Evolutionary conservation across 345 rosid genomes (phyloP).

Genomic region (Salix suchowensis): DNA sequence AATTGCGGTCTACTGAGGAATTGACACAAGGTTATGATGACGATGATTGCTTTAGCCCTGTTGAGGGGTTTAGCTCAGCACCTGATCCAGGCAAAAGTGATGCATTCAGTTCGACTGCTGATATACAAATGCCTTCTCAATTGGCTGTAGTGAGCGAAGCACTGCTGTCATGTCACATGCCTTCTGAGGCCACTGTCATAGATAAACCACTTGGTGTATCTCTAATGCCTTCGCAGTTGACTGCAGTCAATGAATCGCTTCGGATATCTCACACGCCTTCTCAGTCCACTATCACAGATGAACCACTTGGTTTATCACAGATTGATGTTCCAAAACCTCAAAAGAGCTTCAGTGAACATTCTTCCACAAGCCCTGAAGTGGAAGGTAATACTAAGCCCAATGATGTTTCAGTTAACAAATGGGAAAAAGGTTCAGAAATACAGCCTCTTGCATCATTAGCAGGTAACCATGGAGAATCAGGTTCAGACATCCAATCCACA

Average conservation of each 20-base stretch:
- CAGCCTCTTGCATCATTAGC: conserved; percentile 39
- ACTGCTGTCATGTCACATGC: conserved; percentile 14
- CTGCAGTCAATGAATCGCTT: background rate
- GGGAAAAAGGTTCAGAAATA: conserved; percentile 46
- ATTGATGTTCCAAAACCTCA: conserved; percentile 27
- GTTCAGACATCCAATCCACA: conserved; percentile 9
- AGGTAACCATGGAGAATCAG: conserved; percentile 2
- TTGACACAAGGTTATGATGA: conserved; percentile 59
- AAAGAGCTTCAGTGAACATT: conserved; percentile 41
- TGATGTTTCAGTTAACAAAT: conserved; percentile 44
- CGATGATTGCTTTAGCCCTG: conserved; percentile 77
- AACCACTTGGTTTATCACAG: background rate
- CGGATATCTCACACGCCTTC: background rate
- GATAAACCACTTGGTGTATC: conserved; percentile 2
- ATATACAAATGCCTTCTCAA: conserved; percentile 48
- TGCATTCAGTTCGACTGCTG: conserved; percentile 67
- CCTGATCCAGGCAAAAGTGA: conserved; percentile 56
- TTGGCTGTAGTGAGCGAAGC: conserved; percentile 32
- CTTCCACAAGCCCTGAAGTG: conserved; percentile 38
- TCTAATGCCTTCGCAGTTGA: conserved; percentile 10
- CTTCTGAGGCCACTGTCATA: conserved; percentile 20
- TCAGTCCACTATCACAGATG: conserved; percentile 3
- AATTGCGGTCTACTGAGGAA: conserved; percentile 39
- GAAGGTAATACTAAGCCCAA: conserved; percentile 37
- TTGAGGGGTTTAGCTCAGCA: conserved; percentile 58